Base-by-base conservation (phyloP, 2,329 filamentous ascomycete species). In the Colletotrichum lindemuthianum region DNA sequence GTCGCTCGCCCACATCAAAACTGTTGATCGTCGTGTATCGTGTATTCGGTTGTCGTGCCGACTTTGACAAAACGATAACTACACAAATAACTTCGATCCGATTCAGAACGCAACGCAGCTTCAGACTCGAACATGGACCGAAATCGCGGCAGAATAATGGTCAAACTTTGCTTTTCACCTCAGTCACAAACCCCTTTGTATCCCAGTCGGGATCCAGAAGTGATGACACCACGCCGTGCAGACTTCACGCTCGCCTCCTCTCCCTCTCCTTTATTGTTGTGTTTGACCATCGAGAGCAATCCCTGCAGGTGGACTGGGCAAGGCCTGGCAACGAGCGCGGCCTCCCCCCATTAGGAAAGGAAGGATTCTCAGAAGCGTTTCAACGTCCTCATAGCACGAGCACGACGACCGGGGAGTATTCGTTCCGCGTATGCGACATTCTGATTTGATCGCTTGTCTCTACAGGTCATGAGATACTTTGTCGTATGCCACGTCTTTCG, bases 11-110 rank as follows among this genome's bases (percentile, higher is more conserved):
- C 54, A 59, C 48, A 16, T 15, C 15, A 41, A 13, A 34, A 47
- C 40, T 24, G 55, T 12, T 54, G 54, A 63, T 63, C 60, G 10
- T 41, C 54, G 51, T 63, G 60, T 59, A 59, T 56, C 49, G 55
- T 48, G 24, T 10, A 41, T 44, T 9, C 48, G 12, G 11, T 6
- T 11, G 43, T 40, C 9, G 48, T 37, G 24, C 55, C 24, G n/a
- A 37, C 24, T 47, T 39, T 49, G 13, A 16, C 8, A 11, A 44
- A 39, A 32, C 6, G 34, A 36, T 39, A 44, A 43, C 39, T 6
- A 8, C 7, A 12, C 16, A n/a, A n/a, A 24, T 1, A 24, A 24
- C 1, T 24, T 24, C 3, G 24, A 24, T 24, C 24, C 24, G 24
- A 24, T 24, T 24, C 24, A 24, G 24, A 5, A 24, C 24, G 24